Percentiles rank a stretch among this genome's conserved stretches.
phyloP scores from a whole-genome alignment of 768 basidiomycete species.

The Stropharia rugosoannulata region DNA sequence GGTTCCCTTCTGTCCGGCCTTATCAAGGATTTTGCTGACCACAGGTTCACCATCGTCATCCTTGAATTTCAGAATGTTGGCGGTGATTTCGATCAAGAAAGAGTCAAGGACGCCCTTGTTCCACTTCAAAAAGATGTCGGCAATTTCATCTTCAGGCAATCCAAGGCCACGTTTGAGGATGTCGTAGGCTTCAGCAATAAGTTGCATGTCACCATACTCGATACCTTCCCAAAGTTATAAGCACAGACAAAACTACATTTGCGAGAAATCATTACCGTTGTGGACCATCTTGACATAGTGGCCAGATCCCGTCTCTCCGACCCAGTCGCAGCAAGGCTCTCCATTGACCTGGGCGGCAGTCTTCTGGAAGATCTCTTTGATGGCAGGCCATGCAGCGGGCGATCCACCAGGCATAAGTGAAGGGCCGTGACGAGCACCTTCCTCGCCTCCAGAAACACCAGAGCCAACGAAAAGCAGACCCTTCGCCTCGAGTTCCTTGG shows the following conservation, averaged over 20 bases:
- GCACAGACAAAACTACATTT: conserved; percentile 2
- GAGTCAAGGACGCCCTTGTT: conserved; percentile 99
- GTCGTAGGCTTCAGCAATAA: conserved; percentile 98
- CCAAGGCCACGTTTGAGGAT: conserved; percentile 97
- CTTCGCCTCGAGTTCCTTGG: conserved; percentile 90
- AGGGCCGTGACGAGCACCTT: conserved; percentile 95
- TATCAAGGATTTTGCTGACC: conserved; percentile 91
- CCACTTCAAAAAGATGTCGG: conserved; percentile 92
- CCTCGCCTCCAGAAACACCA: conserved; percentile 99
- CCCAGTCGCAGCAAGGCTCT: conserved; percentile 99
- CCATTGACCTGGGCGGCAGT: conserved; percentile 93
- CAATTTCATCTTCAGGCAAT: conserved; percentile 84
- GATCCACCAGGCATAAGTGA: conserved; percentile 99
- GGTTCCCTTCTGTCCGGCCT: conserved; percentile 98
- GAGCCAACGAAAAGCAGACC: conserved; percentile 97
- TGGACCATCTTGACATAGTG: conserved; percentile 99
- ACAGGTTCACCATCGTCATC: conserved; percentile 93
- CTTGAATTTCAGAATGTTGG: conserved; percentile 95
- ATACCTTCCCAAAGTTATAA: conserved; percentile 63
- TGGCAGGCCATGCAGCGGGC: conserved; percentile 89
- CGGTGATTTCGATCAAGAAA: conserved; percentile 98
- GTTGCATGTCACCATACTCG: conserved; percentile 99
- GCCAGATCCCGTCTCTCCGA: conserved; percentile 91
- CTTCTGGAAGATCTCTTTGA: conserved; percentile 99
- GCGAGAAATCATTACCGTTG: conserved; percentile 57